Conservation (phyloP, 2,329 filamentous ascomycete species). For the Sclerotinia spermophila region DNA sequence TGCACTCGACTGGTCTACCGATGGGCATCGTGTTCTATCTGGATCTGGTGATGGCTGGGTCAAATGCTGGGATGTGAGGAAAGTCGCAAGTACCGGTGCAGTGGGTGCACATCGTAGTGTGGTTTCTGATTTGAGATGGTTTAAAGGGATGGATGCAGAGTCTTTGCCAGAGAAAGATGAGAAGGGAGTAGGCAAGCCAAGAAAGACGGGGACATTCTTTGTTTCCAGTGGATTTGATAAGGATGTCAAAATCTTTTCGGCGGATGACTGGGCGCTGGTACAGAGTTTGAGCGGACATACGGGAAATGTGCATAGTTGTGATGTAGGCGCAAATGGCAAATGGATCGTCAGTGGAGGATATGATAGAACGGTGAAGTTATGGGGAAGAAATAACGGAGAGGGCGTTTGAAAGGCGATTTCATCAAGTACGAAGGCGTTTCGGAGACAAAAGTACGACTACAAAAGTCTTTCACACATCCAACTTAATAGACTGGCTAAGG, state of each 20-base stretch:
- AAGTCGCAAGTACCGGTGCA: conserved; percentile 76
- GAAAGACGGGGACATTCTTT: conserved; percentile 88
- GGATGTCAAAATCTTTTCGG: conserved; percentile 92
- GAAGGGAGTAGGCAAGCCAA: conserved; percentile 65
- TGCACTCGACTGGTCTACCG: conserved; percentile 84
- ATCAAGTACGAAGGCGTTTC: neutral
- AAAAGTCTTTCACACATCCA: neutral
- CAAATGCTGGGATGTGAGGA: conserved; percentile 96
- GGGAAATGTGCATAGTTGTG: conserved; percentile 85
- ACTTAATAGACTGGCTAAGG: neutral
- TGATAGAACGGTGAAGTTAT: conserved; percentile 92
- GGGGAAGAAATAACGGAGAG: conserved; percentile 78
- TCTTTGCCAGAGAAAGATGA: conserved; percentile 59
- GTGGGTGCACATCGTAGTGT: conserved; percentile 89
- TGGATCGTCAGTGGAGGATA: conserved; percentile 96
- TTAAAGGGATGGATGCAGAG: conserved; percentile 78
- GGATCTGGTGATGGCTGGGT: conserved; percentile 93
- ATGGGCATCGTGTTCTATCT: conserved; percentile 89
- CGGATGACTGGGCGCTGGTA: conserved; percentile 89
- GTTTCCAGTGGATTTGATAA: conserved; percentile 90
- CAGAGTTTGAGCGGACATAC: conserved; percentile 88
- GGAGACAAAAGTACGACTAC: neutral
- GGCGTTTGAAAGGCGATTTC: conserved; percentile 39
- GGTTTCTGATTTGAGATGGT: conserved; percentile 92
- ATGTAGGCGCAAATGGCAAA: conserved; percentile 77